These are phyloP conservation scores for Pichia cactophila DNA, from an alignment of 1,139 yeast genomes.

Conservation along the genomic window DNA sequence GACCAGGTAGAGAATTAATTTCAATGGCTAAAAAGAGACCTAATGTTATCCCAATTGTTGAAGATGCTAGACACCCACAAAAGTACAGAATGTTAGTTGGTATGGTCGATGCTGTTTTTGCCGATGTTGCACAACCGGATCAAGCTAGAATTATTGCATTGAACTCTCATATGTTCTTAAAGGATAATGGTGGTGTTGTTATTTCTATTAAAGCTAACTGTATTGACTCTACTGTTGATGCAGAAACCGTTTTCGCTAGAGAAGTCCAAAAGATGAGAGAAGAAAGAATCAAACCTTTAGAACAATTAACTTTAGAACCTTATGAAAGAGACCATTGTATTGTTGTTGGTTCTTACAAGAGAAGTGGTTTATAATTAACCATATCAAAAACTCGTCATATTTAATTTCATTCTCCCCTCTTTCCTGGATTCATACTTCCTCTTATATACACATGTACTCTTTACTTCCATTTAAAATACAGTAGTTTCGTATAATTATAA, in stretches of 20 bases:
- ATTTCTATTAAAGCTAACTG: slow-evolving; percentile 99
- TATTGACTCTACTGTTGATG: slow-evolving; percentile 98
- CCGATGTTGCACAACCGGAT: slow-evolving; percentile 99
- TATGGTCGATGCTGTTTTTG: slow-evolving; percentile 97
- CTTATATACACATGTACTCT: slow-evolving; percentile 4
- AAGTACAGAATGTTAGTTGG: slow-evolving; percentile 98
- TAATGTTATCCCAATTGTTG: slow-evolving; percentile 95
- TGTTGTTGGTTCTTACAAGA: slow-evolving; percentile 92
- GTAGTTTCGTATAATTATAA: slow-evolving; percentile 1
- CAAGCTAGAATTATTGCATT: slow-evolving; percentile 99
- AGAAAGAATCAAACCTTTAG: slow-evolving; percentile 96
- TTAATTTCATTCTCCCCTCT: not conserved
- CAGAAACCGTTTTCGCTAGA: slow-evolving; percentile 98
- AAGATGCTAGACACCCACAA: slow-evolving; percentile 99
- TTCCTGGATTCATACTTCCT: not conserved
- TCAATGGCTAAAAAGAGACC: slow-evolving; percentile 99
- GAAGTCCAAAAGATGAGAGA: slow-evolving; percentile 98
- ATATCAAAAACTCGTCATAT: not conserved
- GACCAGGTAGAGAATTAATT: slow-evolving; percentile 98
- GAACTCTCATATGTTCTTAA: slow-evolving; percentile 94
- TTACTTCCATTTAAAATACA: slow-evolving; percentile 2
- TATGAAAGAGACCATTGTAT: slow-evolving; percentile 99
- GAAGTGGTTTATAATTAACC: slow-evolving; percentile 63
- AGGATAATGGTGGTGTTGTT: slow-evolving; percentile 97
- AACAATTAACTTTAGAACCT: slow-evolving; percentile 97